phyloP scores from a whole-genome alignment of 164 flowering plant genomes.

The Saururus chinensis region DNA sequence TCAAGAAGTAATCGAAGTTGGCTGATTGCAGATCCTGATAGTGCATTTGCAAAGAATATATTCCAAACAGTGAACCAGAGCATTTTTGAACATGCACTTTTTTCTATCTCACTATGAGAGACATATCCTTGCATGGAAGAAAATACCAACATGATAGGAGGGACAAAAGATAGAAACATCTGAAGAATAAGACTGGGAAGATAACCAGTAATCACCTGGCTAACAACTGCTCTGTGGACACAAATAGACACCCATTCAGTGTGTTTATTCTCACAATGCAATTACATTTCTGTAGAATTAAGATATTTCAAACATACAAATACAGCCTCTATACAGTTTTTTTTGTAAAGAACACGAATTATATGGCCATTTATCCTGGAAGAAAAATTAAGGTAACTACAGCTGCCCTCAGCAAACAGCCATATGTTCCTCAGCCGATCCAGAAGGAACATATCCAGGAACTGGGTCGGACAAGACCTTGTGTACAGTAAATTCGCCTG shows the following conservation, averaged over 20 bases:
- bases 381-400: too few species aligned
- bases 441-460: too few species aligned
- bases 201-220: constrained; percentile 84
- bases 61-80: constrained; percentile 88
- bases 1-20: constrained; percentile 44
- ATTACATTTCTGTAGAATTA: neutral
- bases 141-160: constrained; percentile 71
- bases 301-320: neutral
- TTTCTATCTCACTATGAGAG: constrained; percentile 63
- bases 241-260: neutral
- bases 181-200: constrained; percentile 91
- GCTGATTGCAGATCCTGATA: constrained; percentile 65
- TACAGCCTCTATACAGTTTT: too few species aligned
- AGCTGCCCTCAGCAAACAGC: too few species aligned
- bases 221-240: constrained; percentile 55
- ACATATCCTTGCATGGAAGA: constrained; percentile 78
- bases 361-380: too few species aligned
- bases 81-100: constrained; percentile 73
- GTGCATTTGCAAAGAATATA: constrained; percentile 76
- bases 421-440: too few species aligned
- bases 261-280: neutral
- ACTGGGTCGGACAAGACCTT: too few species aligned
- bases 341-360: too few species aligned
- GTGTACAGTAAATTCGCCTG: too few species aligned
- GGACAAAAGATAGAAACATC: constrained; percentile 53